Conservation (phyloP, 2,329 filamentous ascomycete species). For the Fonsecaea nubica region DNA sequence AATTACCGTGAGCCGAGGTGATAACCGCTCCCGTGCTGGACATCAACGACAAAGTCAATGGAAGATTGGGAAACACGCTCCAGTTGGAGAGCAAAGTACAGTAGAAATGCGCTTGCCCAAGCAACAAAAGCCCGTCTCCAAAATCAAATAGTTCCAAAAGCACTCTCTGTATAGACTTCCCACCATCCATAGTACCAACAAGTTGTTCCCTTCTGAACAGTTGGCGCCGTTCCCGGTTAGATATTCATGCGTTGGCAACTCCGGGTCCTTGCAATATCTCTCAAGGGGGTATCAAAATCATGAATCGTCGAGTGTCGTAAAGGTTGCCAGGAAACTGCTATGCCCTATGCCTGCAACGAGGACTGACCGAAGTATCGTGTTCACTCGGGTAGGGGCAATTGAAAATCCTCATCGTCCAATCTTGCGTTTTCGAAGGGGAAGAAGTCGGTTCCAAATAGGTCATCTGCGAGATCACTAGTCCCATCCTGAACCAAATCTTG, state of each 20-base stretch:
- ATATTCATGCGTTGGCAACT: neutral
- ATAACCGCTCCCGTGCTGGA: neutral
- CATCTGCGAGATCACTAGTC: slow-evolving; percentile 42
- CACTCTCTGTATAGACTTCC: slow-evolving; percentile 5
- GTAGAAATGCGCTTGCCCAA: slow-evolving; percentile 14
- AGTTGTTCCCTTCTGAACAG: neutral
- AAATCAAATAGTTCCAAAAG: neutral
- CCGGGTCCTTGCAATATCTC: neutral
- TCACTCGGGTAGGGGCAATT: slow-evolving; percentile 37
- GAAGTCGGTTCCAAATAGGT: slow-evolving; percentile 37
- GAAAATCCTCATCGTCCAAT: slow-evolving; percentile 38
- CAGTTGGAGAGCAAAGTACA: neutral
- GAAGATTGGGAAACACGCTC: neutral
- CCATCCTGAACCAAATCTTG: slow-evolving; percentile 39
- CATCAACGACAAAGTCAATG: neutral
- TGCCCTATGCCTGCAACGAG: neutral
- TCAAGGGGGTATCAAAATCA: slow-evolving; percentile 34
- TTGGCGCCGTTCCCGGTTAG: neutral
- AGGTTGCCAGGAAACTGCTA: neutral
- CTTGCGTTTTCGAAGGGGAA: slow-evolving; percentile 41
- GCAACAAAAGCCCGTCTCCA: slow-evolving; percentile 7
- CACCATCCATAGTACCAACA: neutral
- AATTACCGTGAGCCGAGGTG: slow-evolving; percentile 27
- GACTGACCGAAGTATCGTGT: no score
- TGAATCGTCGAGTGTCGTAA: slow-evolving; percentile 30